Evolutionary conservation across 805 yeast genomes (phyloP), one percentile per base, ranked within the genome.

Genomic region (Suhomyces kilbournensis): DNA sequence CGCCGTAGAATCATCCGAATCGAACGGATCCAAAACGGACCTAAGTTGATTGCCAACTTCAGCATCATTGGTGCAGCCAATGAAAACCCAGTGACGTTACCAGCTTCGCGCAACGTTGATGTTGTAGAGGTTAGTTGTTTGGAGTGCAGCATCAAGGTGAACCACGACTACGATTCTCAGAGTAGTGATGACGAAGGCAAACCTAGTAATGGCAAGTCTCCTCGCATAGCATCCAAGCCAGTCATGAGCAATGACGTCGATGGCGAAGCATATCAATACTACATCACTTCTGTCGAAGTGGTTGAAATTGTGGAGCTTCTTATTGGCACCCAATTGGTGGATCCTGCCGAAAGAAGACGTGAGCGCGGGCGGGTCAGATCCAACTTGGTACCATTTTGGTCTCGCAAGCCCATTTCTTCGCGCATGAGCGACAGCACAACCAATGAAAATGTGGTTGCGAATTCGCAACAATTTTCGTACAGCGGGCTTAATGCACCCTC

Each of bases 281-380:
- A 83, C 67, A 81, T 84, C 51, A 84, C 89, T 1, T 78, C 84
- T 51, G 88, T 84, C 34, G 89, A 84, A 61, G 87, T 84, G 19
- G 79, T 84, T 56, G 83, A 79, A 64, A 79, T 84, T 56, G 85
- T 84, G 28, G 88, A 84, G 66, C 63, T 83, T 48, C 63, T 84
- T 45, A 81, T 84, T 56, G 85, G 85, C 5, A 72, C 78, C 2
- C 75, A 75, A 52, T 61, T 65, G 32, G 68, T 67, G 50, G 78
- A 78, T 51, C 74, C 81, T 4, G 72, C 72, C 6, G 84, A 79
- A 51, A 76, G 82, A 55, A 76, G 89, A 54, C 75, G 80, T 53
- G 88, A 84, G 61, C 64, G 87, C 46, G 88, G 88, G n/a, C 70
- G 89, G 52, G 80, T 84, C 44, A 71, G 89, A 66, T 80, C 85